Conservation (phyloP, 1,139 yeast species). For the Tardiomyces depauwii region DNA sequence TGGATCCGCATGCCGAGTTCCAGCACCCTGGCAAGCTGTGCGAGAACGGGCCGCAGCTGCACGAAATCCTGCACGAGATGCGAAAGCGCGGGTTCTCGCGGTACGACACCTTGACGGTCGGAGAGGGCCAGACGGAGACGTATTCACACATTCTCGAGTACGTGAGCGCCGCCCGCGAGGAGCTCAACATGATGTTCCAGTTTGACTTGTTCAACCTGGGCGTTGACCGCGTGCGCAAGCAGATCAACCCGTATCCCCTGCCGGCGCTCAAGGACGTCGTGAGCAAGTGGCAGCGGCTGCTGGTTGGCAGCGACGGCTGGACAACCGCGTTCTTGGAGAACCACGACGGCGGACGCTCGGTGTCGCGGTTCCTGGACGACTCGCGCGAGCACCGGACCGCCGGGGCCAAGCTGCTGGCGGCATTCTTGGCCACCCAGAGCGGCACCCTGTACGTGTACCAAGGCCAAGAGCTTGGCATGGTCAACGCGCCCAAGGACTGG, state of each 20-base stretch:
- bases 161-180: constrained; percentile 38
- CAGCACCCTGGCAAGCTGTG: constrained; percentile 31
- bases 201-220: constrained; percentile 40
- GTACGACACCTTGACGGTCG: constrained; percentile 47
- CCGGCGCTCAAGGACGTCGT: constrained; percentile 36
- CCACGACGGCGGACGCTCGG: constrained; percentile 48
- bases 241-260: constrained; percentile 24
- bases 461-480: constrained; percentile 52
- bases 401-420: constrained; percentile 39
- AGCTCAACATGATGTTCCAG: constrained; percentile 42
- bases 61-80: constrained; percentile 48
- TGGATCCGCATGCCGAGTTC: constrained; percentile 29
- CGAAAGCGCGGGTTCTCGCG: constrained; percentile 33
- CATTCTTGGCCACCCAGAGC: constrained; percentile 37
- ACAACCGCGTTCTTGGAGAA: constrained; percentile 46
- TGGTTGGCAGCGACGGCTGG: constrained; percentile 47
- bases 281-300: constrained; percentile 27
- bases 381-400: constrained; percentile 26
- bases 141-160: constrained; percentile 30
- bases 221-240: constrained; percentile 13
- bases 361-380: constrained; percentile 41
- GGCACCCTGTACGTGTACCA: constrained; percentile 50
- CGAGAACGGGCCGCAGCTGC: constrained; percentile 43
- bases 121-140: constrained; percentile 25
- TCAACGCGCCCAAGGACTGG: constrained; percentile 39